A percentile compares a stretch with the other conserved stretches of the same genome.
These are phyloP conservation scores for Hypocreales sp. DNA, from an alignment of 2,329 filamentous ascomycete species.

Conservation along the genomic window DNA sequence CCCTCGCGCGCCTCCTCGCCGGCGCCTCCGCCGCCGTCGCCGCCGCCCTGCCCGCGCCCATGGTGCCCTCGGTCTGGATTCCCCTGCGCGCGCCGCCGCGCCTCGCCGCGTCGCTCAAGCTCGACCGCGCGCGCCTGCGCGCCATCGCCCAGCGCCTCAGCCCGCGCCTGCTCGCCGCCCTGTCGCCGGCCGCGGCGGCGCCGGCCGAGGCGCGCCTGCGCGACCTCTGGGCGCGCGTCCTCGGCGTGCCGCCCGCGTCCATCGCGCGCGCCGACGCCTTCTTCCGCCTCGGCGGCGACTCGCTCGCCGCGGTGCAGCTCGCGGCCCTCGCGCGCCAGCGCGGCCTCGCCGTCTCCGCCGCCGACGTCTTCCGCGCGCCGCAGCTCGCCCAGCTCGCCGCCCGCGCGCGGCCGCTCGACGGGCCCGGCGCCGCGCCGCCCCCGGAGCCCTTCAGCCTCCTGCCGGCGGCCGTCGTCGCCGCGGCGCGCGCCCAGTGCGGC, in stretches of 20 bases:
- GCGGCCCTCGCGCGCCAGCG: slow-evolving; percentile 5
- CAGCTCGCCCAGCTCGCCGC: background rate
- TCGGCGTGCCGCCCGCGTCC: slow-evolving; percentile 12
- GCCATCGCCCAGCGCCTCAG: too few relatives aligned
- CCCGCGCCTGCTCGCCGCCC: too few relatives aligned
- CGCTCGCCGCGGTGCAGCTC: slow-evolving; percentile 10
- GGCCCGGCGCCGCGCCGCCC: too few relatives aligned
- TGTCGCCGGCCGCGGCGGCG: background rate
- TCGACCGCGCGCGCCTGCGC: background rate
- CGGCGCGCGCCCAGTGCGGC: background rate
- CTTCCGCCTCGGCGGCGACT: slow-evolving; percentile 14
- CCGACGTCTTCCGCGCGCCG: background rate
- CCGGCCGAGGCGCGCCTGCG: background rate
- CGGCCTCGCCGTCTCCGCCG: slow-evolving; percentile 3
- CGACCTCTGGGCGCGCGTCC: slow-evolving; percentile 13
- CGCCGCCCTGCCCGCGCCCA: background rate
- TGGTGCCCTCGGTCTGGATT: background rate
- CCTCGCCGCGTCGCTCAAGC: background rate
- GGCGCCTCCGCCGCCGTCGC: too few relatives aligned
- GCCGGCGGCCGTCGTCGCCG: background rate
- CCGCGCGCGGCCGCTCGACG: background rate
- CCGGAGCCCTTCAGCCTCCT: background rate
- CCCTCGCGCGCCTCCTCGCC: too few relatives aligned
- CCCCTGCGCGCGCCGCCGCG: background rate
- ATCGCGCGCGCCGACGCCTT: slow-evolving; percentile 9